phyloP scores from a whole-genome alignment of 148 eudicot species.

The Talinum fruticosum region DNA sequence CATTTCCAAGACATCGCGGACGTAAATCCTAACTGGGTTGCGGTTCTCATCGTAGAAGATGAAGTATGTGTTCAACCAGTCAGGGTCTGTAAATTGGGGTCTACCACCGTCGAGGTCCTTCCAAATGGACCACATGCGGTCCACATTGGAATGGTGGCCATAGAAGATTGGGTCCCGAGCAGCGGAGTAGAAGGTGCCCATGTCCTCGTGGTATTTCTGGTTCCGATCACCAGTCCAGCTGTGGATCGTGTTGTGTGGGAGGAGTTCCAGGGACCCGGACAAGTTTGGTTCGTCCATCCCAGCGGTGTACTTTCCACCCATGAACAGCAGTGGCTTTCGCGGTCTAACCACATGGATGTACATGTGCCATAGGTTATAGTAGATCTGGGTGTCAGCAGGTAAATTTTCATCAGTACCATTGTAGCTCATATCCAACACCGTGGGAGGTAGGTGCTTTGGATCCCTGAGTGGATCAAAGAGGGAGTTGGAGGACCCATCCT shows the following conservation, averaged over 20 bases:
- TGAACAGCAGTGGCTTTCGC: no score
- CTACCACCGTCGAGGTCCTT: not conserved
- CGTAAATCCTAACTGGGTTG: no score
- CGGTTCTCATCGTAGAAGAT: no score
- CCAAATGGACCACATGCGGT: not conserved
- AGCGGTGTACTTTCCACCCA: no score
- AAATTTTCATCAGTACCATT: no score
- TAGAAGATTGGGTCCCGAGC: not conserved
- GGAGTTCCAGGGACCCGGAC: not conserved
- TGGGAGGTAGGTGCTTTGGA: not conserved
- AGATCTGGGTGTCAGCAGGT: no score
- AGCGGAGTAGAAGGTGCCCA: not conserved
- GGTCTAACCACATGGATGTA: no score
- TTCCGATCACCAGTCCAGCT: not conserved
- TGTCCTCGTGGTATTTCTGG: not conserved
- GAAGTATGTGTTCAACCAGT: no score
- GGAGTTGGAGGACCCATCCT: not conserved
- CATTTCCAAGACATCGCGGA: no score
- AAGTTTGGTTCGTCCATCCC: no score
- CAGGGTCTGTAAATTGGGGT: no score
- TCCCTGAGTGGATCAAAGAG: not conserved
- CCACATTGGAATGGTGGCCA: not conserved
- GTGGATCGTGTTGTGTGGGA: not conserved
- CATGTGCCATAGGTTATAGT: no score
- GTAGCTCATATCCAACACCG: not conserved